These are phyloP conservation scores for Thraustotheca clavata DNA, from an alignment of 352 stramenopile species.

Conservation along the genomic window DNA sequence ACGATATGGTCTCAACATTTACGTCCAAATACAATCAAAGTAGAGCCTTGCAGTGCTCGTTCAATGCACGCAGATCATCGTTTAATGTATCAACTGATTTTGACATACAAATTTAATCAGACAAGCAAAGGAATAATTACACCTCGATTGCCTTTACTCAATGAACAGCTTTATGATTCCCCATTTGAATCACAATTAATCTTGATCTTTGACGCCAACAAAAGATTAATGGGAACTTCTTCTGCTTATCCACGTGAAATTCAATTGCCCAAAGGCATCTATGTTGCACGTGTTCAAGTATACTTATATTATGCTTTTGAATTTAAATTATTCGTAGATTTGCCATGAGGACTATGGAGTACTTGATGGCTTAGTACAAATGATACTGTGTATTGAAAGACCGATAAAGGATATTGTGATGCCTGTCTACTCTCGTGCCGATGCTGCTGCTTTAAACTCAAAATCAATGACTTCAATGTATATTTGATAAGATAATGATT, in stretches of 20 bases:
- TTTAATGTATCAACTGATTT: constrained; percentile 82
- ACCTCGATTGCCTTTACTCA: constrained; percentile 62
- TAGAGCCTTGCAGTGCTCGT: constrained; percentile 63
- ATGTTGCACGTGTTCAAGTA: constrained; percentile 57
- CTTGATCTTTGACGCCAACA: constrained; percentile 91
- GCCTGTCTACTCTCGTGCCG: constrained; percentile 50
- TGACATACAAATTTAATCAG: constrained; percentile 68
- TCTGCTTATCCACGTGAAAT: constrained; percentile 80
- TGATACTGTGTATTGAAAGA: constrained; percentile 64
- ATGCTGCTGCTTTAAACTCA: constrained; percentile 45
- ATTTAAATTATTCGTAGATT: neutral
- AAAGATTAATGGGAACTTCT: constrained; percentile 78
- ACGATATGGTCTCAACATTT: constrained; percentile 81
- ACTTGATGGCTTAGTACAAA: constrained; percentile 72
- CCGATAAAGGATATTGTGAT: constrained; percentile 63
- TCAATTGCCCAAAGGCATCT: constrained; percentile 63
- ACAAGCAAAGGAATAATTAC: constrained; percentile 47
- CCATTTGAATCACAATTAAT: constrained; percentile 88
- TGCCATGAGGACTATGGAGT: constrained; percentile 73
- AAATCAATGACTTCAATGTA: constrained; percentile 47
- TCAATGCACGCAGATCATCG: constrained; percentile 77
- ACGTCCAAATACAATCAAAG: constrained; percentile 61
- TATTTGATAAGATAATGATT: neutral
- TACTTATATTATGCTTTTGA: neutral
- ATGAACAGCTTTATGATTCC: constrained; percentile 89